Conservation (phyloP, 345 rosid species). For the Bruguiera sexangula region DNA sequence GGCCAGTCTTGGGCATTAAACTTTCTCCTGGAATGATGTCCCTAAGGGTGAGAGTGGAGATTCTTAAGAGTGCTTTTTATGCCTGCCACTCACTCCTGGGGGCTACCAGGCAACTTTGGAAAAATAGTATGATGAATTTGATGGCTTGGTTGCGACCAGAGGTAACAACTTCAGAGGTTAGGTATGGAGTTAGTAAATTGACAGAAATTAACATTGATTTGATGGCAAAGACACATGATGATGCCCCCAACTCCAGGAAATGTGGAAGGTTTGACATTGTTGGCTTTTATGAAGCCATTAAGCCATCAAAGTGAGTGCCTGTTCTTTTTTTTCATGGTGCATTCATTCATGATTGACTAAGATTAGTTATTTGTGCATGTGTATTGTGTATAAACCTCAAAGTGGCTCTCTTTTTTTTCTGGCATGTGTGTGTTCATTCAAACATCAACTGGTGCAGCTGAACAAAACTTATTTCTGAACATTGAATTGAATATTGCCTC, state of each 20-base stretch:
- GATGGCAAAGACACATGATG: conserved; percentile 24
- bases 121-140: conserved; percentile 80
- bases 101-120: conserved; percentile 69
- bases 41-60: conserved; percentile 73
- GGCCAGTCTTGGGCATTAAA: conserved; percentile 43
- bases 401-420: no score
- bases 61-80: conserved; percentile 63
- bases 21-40: conserved; percentile 41
- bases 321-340: background rate
- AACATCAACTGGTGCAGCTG: no score
- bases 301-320: conserved; percentile 82
- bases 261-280: conserved; percentile 60
- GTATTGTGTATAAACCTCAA: background rate
- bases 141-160: conserved; percentile 96
- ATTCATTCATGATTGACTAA: background rate
- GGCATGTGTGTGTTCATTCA: no score
- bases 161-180: conserved; percentile 74
- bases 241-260: conserved; percentile 32
- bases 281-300: conserved; percentile 91
- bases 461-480: no score
- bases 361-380: conserved; percentile 4
- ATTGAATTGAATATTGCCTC: conserved; percentile 11
- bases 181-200: conserved; percentile 45
- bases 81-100: conserved; percentile 73
- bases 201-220: conserved; percentile 30